Base-by-base conservation (phyloP, 441 rosid species). In the Bocquillonia castaneifolia region DNA sequence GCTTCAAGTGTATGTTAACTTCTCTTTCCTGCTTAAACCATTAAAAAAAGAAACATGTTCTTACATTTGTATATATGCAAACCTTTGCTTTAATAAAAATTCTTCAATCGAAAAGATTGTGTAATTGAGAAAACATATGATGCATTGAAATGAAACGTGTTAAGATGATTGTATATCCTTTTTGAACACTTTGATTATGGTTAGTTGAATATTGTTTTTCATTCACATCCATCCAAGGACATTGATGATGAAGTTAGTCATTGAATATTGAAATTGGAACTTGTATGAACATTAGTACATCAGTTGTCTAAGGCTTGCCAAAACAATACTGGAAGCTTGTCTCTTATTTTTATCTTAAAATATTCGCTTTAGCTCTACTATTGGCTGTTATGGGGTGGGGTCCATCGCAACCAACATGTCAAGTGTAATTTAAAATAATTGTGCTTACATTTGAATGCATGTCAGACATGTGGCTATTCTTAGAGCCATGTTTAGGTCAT, bases 11-110 rank as follows among this genome's bases (percentile, higher is more conserved):
- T 63, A 34, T 57, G 48, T 55, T 62, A 71, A 76, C 82, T 55
- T 23, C 78, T 25, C 34, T 59, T 80, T 72, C 78, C 89, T 87
- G 80, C 78, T 76, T 37, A 25, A 40, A 57, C 61, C 53, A n/a
- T n/a, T n/a, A 66, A 51, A 51, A 56, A 51, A 62, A 55, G 54
- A 57, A 40, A 39, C 17, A 17, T 63, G 28, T 23, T 20, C 53
- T 72, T 40, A 48, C 65, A 66, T 31, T 36, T 65, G 10, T 32
- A 47, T 40, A 64, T 42, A 37, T 0, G 1, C 44, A 64, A 26
- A 58, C 26, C 63, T 42, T 44, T 51, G 22, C 34, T 50, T 6
- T 22, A 51, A 32, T 8, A 22, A 34, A 20, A 10, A 14, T 22
- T 23, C 22, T 32, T 17, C 14, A 47, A 32, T 44, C 26, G n/a